These are phyloP conservation scores for Cryptosporidium felis DNA, from an alignment of 169 alveolate genomes.

Conservation along the genomic window DNA sequence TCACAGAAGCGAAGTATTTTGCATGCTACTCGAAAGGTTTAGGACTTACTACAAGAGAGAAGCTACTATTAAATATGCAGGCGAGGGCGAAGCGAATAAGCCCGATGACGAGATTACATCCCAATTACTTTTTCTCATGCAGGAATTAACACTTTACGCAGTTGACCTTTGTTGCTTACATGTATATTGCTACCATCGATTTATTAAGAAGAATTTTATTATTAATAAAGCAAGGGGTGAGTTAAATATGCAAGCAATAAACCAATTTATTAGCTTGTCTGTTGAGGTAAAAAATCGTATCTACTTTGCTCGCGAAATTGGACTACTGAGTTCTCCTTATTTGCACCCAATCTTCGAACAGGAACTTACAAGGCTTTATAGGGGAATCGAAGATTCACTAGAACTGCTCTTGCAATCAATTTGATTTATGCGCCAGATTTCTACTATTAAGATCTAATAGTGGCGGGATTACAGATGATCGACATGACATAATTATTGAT, in stretches of 20 bases:
- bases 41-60: not conserved
- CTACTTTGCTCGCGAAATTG: constrained; percentile 16
- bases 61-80: no score
- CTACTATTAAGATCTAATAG: constrained; percentile 1
- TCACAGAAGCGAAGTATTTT: constrained; percentile 51
- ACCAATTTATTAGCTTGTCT: constrained; percentile 14
- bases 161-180: constrained; percentile 16
- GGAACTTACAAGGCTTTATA: constrained; percentile 3
- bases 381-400: constrained; percentile 34
- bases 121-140: constrained; percentile 44
- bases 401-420: not conserved
- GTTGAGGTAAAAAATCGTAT: constrained; percentile 32
- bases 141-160: constrained; percentile 38
- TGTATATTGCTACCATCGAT: constrained; percentile 42
- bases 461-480: constrained; percentile 9
- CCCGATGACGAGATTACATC: not conserved
- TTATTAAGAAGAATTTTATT: not conserved
- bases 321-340: constrained; percentile 27
- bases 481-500: constrained; percentile 38
- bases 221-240: constrained; percentile 11
- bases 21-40: not conserved
- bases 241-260: not conserved
- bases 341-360: constrained; percentile 51
- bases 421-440: not conserved
- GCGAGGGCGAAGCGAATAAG: not conserved